phyloP scores from a whole-genome alignment of 2,329 filamentous ascomycete species.

The Aspergillus carbonarius region DNA sequence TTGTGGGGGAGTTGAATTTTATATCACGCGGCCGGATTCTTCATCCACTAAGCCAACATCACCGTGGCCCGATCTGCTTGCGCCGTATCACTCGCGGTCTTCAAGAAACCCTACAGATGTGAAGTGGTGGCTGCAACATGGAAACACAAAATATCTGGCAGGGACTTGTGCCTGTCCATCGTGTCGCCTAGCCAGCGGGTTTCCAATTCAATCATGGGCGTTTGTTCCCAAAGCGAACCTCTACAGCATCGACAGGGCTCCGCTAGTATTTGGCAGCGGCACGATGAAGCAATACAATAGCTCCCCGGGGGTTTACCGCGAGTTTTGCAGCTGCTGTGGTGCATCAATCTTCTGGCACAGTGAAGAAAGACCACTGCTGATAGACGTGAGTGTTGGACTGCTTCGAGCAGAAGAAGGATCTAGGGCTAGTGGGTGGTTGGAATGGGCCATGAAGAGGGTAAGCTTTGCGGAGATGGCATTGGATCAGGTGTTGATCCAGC shows the following conservation, averaged over 20 bases:
- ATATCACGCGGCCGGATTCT: slow-evolving; percentile 55
- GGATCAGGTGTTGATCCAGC: slow-evolving; percentile 31
- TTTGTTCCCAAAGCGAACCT: slow-evolving; percentile 65
- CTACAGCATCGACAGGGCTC: slow-evolving; percentile 39
- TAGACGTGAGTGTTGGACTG: slow-evolving; percentile 65
- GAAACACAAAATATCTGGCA: slow-evolving; percentile 54
- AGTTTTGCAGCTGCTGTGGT: slow-evolving; percentile 64
- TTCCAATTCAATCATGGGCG: slow-evolving; percentile 65
- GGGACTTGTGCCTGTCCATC: slow-evolving; percentile 62
- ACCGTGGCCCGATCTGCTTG: slow-evolving; percentile 54
- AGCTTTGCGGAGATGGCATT: slow-evolving; percentile 59
- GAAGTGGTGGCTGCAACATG: slow-evolving; percentile 61
- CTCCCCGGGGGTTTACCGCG: slow-evolving; percentile 53
- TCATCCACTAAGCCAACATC: slow-evolving; percentile 48
- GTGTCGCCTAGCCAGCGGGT: slow-evolving; percentile 61
- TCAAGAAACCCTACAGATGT: slow-evolving; percentile 48
- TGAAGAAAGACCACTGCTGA: slow-evolving; percentile 52
- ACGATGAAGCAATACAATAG: slow-evolving; percentile 57
- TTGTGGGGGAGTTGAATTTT: slow-evolving; percentile 58
- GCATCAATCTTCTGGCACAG: slow-evolving; percentile 65
- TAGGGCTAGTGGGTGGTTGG: slow-evolving; percentile 58
- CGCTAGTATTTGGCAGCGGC: slow-evolving; percentile 38
- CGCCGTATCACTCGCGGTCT: slow-evolving; percentile 47
- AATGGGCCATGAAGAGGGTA: slow-evolving; percentile 60
- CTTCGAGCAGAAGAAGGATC: slow-evolving; percentile 53